Conservation (phyloP, 164 flowering plant species). For the Buxus sempervirens region DNA sequence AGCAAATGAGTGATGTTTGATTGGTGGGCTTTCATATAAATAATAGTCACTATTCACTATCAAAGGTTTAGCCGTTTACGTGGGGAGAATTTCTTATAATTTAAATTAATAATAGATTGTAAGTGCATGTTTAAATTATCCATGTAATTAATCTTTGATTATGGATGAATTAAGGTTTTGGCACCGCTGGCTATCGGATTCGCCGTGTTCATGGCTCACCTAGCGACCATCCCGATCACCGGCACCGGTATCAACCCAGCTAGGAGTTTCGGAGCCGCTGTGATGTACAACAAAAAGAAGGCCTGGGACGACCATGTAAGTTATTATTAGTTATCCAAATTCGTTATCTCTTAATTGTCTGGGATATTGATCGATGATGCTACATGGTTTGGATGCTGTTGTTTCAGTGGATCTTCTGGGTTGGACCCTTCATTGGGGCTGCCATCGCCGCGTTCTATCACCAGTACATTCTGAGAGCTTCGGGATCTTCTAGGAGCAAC, state of each 20-base stretch:
- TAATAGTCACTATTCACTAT: too few species aligned
- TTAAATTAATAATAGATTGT: too few species aligned
- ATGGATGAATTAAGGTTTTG: slow-evolving; percentile 24
- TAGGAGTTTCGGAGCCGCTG: slow-evolving; percentile 43
- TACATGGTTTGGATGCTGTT: background rate
- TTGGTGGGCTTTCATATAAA: too few species aligned
- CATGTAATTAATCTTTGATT: too few species aligned
- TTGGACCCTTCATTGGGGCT: slow-evolving; percentile 54
- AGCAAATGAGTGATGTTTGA: too few species aligned
- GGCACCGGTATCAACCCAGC: slow-evolving; percentile 50
- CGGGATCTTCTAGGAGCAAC: slow-evolving; percentile 51
- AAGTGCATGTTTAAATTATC: too few species aligned
- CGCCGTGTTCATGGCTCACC: slow-evolving; percentile 46
- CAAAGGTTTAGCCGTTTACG: too few species aligned
- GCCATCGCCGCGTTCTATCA: slow-evolving; percentile 56
- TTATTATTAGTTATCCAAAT: background rate
- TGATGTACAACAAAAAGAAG: slow-evolving; percentile 33
- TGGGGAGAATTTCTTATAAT: too few species aligned
- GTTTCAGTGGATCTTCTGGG: slow-evolving; percentile 58
- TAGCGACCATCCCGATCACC: slow-evolving; percentile 44
- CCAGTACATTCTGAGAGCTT: slow-evolving; percentile 50
- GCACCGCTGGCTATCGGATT: slow-evolving; percentile 47
- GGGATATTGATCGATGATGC: background rate
- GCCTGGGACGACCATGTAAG: slow-evolving; percentile 45
- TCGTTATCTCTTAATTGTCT: background rate